Evolutionary conservation across 306 rosid genomes (phyloP), one percentile per base, ranked within the genome.

Genomic region (Sophora flavescens): DNA sequence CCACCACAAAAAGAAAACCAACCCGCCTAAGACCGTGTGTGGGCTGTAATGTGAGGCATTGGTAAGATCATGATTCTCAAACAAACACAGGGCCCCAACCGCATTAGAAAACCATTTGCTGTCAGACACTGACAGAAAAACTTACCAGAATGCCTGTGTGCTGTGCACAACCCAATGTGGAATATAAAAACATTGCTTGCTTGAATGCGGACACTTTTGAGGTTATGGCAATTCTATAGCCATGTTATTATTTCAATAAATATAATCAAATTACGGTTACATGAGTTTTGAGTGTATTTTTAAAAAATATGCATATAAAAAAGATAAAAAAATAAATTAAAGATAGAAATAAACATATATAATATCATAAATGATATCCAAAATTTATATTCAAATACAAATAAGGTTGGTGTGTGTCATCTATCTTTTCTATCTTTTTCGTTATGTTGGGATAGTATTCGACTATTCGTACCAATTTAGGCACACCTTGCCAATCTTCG

Each of bases 61-160:
- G 50, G 14, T 45, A 45, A 16, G 52, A 17, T 75, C 71, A 63
- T 28, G 32, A 72, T 6, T 52, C 36, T 71, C 4, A 59, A 39
- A 72, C 15, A 42, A 38, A 67, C 58, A 51, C 3, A n/a, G 8
- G 67, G 77, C 28, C 68, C 59, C 68, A 44, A 8, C 26, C 7
- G 41, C 77, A 71, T 39, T 13, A 14, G 56, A 48, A 72, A 72
- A 72, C 10, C 54, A 26, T 72, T 58, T 58, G 44, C 45, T 72
- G 68, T 28, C 68, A 59, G 48, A 48, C 60, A 58, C 13, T n/a
- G 5, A 42, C 47, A 57, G 4, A 54, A 42, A 59, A 53, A 45
- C 45, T 42, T 48, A 15, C 35, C 6, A n/a, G 28, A 58, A 59
- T 8, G 45, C 56, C 17, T 39, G 6, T 66, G 15, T 41, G 42